A percentile compares a stretch with the other conserved stretches of the same genome.
Conservation (phyloP, 257 asterid species). For the Gentiana straminea region DNA sequence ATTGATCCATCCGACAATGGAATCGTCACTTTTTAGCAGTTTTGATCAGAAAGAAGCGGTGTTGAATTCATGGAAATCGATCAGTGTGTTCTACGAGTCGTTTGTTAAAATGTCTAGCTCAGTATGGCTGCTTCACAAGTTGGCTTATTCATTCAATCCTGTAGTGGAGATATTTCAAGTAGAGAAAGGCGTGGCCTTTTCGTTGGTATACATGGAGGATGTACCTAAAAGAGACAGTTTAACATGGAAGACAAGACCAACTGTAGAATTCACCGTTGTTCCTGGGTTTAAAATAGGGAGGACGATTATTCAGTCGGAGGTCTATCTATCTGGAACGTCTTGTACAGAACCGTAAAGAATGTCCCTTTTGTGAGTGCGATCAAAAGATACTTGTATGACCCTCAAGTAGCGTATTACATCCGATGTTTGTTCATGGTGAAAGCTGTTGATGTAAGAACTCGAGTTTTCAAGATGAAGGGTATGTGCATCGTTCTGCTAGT, state of each 20-base stretch:
- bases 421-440: conserved; percentile 2
- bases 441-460: conserved; percentile 6
- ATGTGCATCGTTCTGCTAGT: not conserved
- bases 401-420: not conserved
- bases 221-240: conserved; percentile 34
- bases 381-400: no score
- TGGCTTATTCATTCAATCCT: conserved; percentile 67
- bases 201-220: conserved; percentile 85
- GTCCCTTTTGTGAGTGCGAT: no score
- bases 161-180: conserved; percentile 79
- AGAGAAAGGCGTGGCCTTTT: conserved; percentile 64
- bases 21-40: conserved; percentile 66
- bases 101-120: conserved; percentile 92
- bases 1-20: conserved; percentile 87
- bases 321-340: conserved; percentile 44
- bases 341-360: conserved; percentile 20
- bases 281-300: conserved; percentile 85
- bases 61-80: conserved; percentile 78
- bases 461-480: conserved; percentile 5
- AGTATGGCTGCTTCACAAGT: conserved; percentile 79
- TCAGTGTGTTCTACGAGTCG: conserved; percentile 66
- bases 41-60: conserved; percentile 70
- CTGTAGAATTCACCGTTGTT: conserved; percentile 78
- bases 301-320: conserved; percentile 73
- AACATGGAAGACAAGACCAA: conserved; percentile 33